Evolutionary conservation across 192 early-diverging fungal species (phyloP).

Genomic region (Podochytrium sp.): DNA sequence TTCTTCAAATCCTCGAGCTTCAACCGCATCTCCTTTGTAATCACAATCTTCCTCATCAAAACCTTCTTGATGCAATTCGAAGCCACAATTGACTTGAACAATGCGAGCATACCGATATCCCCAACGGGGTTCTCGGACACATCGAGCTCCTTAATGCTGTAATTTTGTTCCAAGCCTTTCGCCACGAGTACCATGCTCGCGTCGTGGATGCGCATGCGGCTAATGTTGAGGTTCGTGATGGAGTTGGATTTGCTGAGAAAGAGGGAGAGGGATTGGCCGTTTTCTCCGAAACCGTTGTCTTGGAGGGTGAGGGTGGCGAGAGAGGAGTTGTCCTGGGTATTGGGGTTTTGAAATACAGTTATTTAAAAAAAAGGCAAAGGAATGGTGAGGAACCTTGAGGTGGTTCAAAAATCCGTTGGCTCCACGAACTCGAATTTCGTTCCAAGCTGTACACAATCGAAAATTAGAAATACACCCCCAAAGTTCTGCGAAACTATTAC

Average conservation of each 20-base stretch:
- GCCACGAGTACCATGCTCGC: conserved; percentile 32
- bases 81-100: conserved; percentile 49
- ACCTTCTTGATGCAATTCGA: conserved; percentile 40
- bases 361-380: neutral
- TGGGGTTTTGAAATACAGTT: too few relatives aligned
- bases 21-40: conserved; percentile 39
- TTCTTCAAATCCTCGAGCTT: conserved; percentile 50
- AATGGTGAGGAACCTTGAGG: conserved; percentile 46
- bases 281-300: conserved; percentile 54
- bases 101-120: conserved; percentile 33
- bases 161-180: conserved; percentile 52
- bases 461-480: neutral
- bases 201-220: conserved; percentile 46
- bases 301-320: conserved; percentile 39
- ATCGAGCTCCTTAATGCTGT: conserved; percentile 48
- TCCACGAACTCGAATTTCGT: conserved; percentile 47
- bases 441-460: conserved; percentile 42
- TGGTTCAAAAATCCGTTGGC: conserved; percentile 47
- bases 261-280: conserved; percentile 31
- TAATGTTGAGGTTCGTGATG: conserved; percentile 44
- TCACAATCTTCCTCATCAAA: conserved; percentile 39
- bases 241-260: conserved; percentile 42
- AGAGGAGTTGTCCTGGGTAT: conserved; percentile 37
- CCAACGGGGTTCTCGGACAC: conserved; percentile 54
- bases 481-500: conserved; percentile 19